Evolutionary conservation across 306 rosid species (phyloP).

Genomic region (Lagenaria siceraria): DNA sequence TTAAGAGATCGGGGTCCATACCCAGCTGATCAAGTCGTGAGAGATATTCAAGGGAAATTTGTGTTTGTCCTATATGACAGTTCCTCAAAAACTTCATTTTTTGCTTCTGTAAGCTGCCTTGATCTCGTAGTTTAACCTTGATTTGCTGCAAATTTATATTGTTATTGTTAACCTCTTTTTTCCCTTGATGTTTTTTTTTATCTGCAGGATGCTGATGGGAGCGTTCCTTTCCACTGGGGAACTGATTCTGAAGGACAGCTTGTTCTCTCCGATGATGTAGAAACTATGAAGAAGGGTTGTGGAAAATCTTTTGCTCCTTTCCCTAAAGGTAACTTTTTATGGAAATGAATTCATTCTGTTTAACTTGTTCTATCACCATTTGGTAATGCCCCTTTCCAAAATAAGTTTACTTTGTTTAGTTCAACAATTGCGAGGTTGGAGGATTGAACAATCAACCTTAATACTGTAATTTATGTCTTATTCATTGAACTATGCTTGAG

Average conservation of each 20-base stretch:
- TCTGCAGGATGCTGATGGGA: slow-evolving; percentile 68
- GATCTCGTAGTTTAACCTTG: background rate
- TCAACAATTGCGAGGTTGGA: background rate
- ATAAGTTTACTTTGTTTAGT: background rate
- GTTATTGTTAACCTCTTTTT: background rate
- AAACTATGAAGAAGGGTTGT: slow-evolving; percentile 56
- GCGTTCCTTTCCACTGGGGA: slow-evolving; percentile 92
- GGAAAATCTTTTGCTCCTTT: slow-evolving; percentile 91
- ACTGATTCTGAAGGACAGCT: slow-evolving; percentile 82
- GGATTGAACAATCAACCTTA: background rate
- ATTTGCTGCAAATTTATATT: background rate
- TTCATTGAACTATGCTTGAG: no score
- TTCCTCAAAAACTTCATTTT: slow-evolving; percentile 42
- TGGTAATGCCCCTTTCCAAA: background rate
- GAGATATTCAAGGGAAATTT: slow-evolving; percentile 89
- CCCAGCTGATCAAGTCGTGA: slow-evolving; percentile 88
- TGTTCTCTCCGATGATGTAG: slow-evolving; percentile 64
- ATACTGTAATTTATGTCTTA: no score
- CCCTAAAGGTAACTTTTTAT: slow-evolving; percentile 61
- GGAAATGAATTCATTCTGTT: background rate
- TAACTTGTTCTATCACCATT: background rate
- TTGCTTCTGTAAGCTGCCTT: slow-evolving; percentile 59
- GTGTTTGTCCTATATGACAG: slow-evolving; percentile 70
- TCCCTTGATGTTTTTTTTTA: background rate
- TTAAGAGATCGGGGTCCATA: slow-evolving; percentile 96